Percentiles rank a stretch among this genome's conserved stretches.
phyloP scores from a whole-genome alignment of 345 rosid genomes.

The Microcos paniculata region DNA sequence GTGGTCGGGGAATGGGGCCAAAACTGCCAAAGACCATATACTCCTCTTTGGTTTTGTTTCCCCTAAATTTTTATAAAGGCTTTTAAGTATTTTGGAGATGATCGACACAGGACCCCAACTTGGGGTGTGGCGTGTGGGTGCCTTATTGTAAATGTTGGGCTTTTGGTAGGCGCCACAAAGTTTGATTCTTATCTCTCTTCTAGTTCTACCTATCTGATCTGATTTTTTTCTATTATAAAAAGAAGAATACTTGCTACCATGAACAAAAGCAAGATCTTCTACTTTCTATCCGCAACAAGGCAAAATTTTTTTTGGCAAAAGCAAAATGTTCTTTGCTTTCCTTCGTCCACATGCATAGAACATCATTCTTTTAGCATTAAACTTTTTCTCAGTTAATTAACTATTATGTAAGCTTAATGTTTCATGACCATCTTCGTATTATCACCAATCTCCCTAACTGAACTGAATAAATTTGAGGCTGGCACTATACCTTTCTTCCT shows the following conservation, averaged over 20 bases:
- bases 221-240: not conserved
- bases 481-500: not conserved
- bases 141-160: not conserved
- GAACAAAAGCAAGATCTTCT: not conserved
- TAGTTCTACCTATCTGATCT: too few species aligned
- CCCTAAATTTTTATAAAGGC: too few species aligned
- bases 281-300: conserved; percentile 7
- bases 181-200: conserved; percentile 9
- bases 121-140: not conserved
- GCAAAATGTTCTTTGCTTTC: conserved; percentile 35
- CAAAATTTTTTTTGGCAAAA: not conserved
- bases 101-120: not conserved
- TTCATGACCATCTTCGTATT: not conserved
- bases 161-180: not conserved
- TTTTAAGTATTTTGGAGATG: not conserved
- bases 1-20: not conserved
- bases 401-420: not conserved
- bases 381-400: not conserved
- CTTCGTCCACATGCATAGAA: conserved; percentile 17
- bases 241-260: conserved; percentile 17
- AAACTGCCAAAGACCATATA: not conserved
- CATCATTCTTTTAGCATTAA: not conserved
- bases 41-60: not conserved
- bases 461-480: not conserved
- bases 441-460: not conserved